phyloP scores from a whole-genome alignment of 2,329 filamentous ascomycete species.

The Chaetomium sp. region DNA sequence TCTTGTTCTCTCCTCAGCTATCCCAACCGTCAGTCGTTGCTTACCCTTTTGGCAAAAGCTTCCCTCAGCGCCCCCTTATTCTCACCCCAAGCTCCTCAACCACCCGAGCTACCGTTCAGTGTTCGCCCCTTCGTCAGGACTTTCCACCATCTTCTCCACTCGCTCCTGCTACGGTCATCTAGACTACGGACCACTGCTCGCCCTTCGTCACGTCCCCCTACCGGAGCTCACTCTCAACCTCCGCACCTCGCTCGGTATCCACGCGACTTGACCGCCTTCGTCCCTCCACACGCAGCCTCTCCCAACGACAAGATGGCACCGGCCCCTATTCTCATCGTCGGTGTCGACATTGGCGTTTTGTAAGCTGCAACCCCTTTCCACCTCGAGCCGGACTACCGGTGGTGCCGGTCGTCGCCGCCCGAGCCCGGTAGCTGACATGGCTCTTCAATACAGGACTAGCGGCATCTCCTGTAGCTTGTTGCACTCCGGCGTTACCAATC shows the following conservation, averaged over 20 bases:
- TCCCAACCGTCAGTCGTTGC: background rate
- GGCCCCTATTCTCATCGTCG: background rate
- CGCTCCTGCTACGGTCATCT: background rate
- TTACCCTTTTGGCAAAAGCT: background rate
- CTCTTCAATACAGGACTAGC: background rate
- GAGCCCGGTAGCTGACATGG: background rate
- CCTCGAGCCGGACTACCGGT: too few species aligned
- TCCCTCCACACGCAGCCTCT: background rate
- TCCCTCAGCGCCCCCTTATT: background rate
- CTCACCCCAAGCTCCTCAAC: background rate
- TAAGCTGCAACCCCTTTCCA: background rate
- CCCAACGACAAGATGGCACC: background rate
- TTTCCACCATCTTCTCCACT: background rate
- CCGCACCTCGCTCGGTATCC: background rate
- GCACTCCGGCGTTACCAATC: background rate
- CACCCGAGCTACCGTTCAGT: background rate
- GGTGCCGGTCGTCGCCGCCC: too few species aligned
- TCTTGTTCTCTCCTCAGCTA: background rate
- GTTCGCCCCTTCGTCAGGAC: background rate
- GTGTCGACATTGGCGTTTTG: background rate
- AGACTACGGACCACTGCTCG: background rate
- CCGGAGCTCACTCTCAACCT: too few species aligned
- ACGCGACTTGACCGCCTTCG: background rate
- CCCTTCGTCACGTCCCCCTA: background rate
- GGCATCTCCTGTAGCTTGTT: background rate